These are phyloP conservation scores for Zymoseptoria pseudotritici DNA, from an alignment of 2,329 filamentous ascomycete species.

Conservation along the genomic window DNA sequence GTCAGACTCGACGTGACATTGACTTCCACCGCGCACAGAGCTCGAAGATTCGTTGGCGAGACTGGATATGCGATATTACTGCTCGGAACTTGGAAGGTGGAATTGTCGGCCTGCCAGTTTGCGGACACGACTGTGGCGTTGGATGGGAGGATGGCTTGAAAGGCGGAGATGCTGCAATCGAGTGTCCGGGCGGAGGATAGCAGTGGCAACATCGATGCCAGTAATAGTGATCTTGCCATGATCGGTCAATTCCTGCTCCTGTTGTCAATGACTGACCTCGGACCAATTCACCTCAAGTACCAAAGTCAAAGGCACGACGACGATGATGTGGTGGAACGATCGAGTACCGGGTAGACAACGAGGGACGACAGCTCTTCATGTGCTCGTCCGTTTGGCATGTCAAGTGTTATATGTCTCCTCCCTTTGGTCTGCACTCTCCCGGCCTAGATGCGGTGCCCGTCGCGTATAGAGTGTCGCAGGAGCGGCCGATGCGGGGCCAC, in stretches of 20 bases:
- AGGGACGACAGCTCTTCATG: background rate
- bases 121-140: constrained; percentile 33
- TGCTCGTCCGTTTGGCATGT: background rate
- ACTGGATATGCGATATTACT: constrained; percentile 35
- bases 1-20: constrained; percentile 24
- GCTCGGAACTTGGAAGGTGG: constrained; percentile 33
- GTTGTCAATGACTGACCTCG: background rate
- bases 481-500: background rate
- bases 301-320: background rate
- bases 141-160: constrained; percentile 29
- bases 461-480: background rate
- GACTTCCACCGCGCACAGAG: constrained; percentile 27
- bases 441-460: background rate
- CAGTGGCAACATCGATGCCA: constrained; percentile 3
- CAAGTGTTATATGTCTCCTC: background rate
- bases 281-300: background rate
- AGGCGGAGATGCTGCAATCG: constrained; percentile 29
- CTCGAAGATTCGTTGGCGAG: constrained; percentile 29
- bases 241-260: background rate
- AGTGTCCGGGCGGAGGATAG: constrained; percentile 8
- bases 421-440: background rate
- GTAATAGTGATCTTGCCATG: background rate
- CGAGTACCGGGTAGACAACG: background rate
- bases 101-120: constrained; percentile 25
- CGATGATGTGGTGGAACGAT: background rate